These are phyloP conservation scores for Punctularia strigosozonata DNA, from an alignment of 768 basidiomycete genomes.

Conservation along the genomic window DNA sequence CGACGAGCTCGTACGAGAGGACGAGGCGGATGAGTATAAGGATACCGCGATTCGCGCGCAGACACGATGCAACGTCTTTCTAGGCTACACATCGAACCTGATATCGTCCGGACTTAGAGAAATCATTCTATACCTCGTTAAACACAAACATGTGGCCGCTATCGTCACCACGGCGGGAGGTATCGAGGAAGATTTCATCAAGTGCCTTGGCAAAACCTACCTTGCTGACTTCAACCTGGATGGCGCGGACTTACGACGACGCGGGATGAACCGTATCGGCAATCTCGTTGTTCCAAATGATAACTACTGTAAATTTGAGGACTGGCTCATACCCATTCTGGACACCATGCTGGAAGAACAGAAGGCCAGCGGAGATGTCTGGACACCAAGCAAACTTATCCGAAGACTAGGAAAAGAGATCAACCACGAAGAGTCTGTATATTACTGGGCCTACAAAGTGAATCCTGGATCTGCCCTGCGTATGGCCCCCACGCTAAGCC, in stretches of 20 bases:
- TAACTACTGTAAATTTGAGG: slow-evolving; percentile 98
- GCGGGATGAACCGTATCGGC: slow-evolving; percentile 95
- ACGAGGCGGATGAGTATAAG: slow-evolving; percentile 58
- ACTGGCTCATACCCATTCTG: slow-evolving; percentile 95
- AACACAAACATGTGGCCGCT: slow-evolving; percentile 80
- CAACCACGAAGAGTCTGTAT: slow-evolving; percentile 91
- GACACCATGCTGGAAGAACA: slow-evolving; percentile 88
- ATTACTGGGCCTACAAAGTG: slow-evolving; percentile 99
- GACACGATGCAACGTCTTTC: slow-evolving; percentile 80
- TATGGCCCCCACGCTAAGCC: slow-evolving; percentile 15
- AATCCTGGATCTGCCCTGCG: slow-evolving; percentile 20
- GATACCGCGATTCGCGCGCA: slow-evolving; percentile 49
- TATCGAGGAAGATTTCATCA: slow-evolving; percentile 98
- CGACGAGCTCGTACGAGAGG: slow-evolving; percentile 62
- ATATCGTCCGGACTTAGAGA: slow-evolving; percentile 97
- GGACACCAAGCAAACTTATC: slow-evolving; percentile 95
- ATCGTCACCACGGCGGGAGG: slow-evolving; percentile 97
- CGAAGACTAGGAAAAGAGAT: slow-evolving; percentile 93
- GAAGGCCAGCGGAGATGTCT: slow-evolving; percentile 49
- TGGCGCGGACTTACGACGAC: slow-evolving; percentile 74
- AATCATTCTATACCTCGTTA: slow-evolving; percentile 83
- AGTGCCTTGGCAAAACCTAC: slow-evolving; percentile 95
- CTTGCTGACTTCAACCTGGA: slow-evolving; percentile 88
- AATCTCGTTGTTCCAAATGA: slow-evolving; percentile 96
- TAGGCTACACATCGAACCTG: slow-evolving; percentile 97